These are phyloP conservation scores for Luvunga scandens DNA, from an alignment of 345 rosid genomes.

Conservation along the genomic window DNA sequence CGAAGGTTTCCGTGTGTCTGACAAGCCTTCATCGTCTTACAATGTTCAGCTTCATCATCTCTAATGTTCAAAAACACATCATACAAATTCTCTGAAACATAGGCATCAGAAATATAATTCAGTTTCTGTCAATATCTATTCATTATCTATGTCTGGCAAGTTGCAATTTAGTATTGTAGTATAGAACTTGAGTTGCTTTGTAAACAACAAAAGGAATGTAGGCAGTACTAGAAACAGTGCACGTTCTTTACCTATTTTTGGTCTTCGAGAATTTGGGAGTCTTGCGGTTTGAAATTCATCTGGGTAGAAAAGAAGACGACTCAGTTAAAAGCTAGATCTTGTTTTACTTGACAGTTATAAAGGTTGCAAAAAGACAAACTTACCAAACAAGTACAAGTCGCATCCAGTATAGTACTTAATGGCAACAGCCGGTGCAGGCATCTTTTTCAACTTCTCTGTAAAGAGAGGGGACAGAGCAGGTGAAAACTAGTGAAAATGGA, in stretches of 20 bases:
- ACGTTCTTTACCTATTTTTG: slow-evolving; percentile 60
- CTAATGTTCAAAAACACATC: slow-evolving; percentile 88
- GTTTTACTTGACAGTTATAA: neutral
- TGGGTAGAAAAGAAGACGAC: slow-evolving; percentile 27
- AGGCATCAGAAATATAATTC: neutral
- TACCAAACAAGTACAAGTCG: slow-evolving; percentile 90
- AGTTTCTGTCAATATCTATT: neutral
- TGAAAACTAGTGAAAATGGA: neutral
- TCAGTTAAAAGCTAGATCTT: neutral
- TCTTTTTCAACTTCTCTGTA: slow-evolving; percentile 75
- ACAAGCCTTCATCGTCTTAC: slow-evolving; percentile 95
- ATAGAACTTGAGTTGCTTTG: neutral
- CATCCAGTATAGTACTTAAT: slow-evolving; percentile 84
- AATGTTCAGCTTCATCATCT: slow-evolving; percentile 97
- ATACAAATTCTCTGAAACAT: slow-evolving; percentile 67
- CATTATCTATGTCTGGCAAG: neutral
- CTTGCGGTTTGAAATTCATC: slow-evolving; percentile 97
- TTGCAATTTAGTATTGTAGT: neutral
- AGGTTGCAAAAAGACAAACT: slow-evolving; percentile 23
- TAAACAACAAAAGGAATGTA: too few species aligned
- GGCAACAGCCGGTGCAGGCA: slow-evolving; percentile 92
- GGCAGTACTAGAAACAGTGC: neutral
- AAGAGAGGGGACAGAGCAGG: slow-evolving; percentile 9
- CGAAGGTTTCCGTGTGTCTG: slow-evolving; percentile 82
- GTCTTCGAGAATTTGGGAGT: slow-evolving; percentile 83